Conservation (phyloP, 805 yeast species). For the Monosporozyma servazzii region DNA sequence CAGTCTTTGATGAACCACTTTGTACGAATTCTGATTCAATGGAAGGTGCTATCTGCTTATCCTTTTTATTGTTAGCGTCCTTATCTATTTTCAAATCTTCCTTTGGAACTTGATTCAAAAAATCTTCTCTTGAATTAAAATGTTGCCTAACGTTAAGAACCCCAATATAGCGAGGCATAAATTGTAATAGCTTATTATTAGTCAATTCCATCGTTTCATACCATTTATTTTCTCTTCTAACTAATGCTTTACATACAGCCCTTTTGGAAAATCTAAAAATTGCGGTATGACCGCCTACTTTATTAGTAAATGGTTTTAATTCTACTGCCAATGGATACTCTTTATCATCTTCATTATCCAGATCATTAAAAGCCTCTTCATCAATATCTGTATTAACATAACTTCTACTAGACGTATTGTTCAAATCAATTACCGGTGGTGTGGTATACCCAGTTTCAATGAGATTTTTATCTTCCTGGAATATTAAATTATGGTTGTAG, state of each 20-base stretch:
- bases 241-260: slow-evolving; percentile 90
- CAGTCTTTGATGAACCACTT: not conserved
- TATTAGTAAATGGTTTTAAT: slow-evolving; percentile 80
- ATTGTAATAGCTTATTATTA: slow-evolving; percentile 67
- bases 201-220: slow-evolving; percentile 78
- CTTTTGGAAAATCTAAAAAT: slow-evolving; percentile 83
- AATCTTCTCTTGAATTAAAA: slow-evolving; percentile 27
- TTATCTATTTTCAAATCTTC: slow-evolving; percentile 8
- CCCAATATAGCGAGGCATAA: slow-evolving; percentile 93
- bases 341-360: slow-evolving; percentile 25
- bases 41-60: not conserved
- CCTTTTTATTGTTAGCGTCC: slow-evolving; percentile 4
- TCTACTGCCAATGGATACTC: slow-evolving; percentile 74
- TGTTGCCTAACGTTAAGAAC: slow-evolving; percentile 84
- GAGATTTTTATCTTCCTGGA: not conserved
- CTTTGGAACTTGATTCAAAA: slow-evolving; percentile 13
- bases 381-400: not conserved
- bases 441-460: not conserved
- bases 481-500: not conserved
- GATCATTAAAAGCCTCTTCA: slow-evolving; percentile 17
- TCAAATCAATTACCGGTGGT: not conserved
- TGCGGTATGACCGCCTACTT: slow-evolving; percentile 98
- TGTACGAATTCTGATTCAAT: slow-evolving; percentile 2
- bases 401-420: not conserved
- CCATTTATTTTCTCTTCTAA: slow-evolving; percentile 83